A percentile compares a stretch with the other conserved stretches of the same genome.
phyloP scores from a whole-genome alignment of 176 grass and related monocot species.

The Oryza meyeriana region DNA sequence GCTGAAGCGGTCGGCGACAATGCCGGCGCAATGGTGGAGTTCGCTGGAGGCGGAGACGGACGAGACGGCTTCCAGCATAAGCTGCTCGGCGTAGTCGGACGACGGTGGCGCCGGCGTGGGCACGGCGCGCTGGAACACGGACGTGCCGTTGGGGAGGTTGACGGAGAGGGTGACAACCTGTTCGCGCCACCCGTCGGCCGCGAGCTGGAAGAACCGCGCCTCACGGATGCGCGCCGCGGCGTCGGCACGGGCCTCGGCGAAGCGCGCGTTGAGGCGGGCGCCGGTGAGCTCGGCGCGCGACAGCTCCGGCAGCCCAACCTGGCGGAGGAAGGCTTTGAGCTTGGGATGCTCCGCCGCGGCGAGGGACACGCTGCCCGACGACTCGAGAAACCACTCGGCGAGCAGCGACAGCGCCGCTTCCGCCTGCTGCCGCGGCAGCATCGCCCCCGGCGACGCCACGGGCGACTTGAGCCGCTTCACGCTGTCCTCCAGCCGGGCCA shows the following conservation, averaged over 20 bases:
- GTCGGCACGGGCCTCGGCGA: slow-evolving; percentile 42
- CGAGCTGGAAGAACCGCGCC: slow-evolving; percentile 86
- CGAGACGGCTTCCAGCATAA: slow-evolving; percentile 50
- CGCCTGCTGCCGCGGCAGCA: slow-evolving; percentile 47
- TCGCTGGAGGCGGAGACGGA: slow-evolving; percentile 37
- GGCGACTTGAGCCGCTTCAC: slow-evolving; percentile 73
- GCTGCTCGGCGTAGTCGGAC: slow-evolving; percentile 55
- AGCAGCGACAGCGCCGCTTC: slow-evolving; percentile 61
- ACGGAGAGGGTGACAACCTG: slow-evolving; percentile 47
- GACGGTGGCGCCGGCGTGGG: slow-evolving; percentile 33
- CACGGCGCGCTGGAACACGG: slow-evolving; percentile 63
- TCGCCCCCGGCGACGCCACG: slow-evolving; percentile 25
- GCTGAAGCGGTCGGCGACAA: slow-evolving; percentile 76
- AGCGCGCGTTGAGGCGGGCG: slow-evolving; percentile 55
- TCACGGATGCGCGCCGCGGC: slow-evolving; percentile 62
- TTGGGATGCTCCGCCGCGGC: slow-evolving; percentile 65
- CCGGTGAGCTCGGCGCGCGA: slow-evolving; percentile 34
- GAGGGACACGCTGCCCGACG: slow-evolving; percentile 50
- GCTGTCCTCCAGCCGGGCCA: slow-evolving; percentile 70
- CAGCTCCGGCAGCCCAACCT: slow-evolving; percentile 57
- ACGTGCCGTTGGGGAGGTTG: slow-evolving; percentile 78
- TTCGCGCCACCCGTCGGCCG: slow-evolving; percentile 59
- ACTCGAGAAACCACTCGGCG: slow-evolving; percentile 81
- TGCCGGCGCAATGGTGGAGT: slow-evolving; percentile 61
- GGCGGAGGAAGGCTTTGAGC: slow-evolving; percentile 57